Evolutionary conservation across 805 yeast species (phyloP), one percentile per base, ranked within the genome.

Genomic region (Candida sanyiensis): DNA sequence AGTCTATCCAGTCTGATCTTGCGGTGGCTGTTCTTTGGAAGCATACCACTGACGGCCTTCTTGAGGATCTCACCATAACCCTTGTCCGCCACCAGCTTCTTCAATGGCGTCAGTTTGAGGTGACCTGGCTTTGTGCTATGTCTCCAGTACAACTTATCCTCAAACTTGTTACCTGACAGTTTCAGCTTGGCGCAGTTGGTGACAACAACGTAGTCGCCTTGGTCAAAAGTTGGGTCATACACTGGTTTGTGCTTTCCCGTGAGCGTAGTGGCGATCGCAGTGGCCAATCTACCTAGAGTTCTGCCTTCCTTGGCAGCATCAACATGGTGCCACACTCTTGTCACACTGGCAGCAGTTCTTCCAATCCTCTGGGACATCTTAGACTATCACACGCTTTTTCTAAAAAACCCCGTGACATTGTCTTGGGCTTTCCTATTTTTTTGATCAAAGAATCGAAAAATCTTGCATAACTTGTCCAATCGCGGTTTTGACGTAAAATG

Each of bases 181-280:
- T 79, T 80, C 53, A 93, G 61, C 48, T 77, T 77, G 42, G 85
- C 73, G 56, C 96, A 88, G 66, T 93, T 94, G 11, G 97, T 84
- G 2, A 90, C 96, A 10, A 93, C 97, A 10, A 93, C 97, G 56
- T 89, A 93, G 62, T 93, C 99, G 11, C 99, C 99, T 47, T 80
- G 77, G 64, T 93, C 99, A 58, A 83, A 56, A 7, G 82, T 72
- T 21, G 75, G 77, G 53, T 88, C 86, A 48, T 65, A 82, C 0
- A 87, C 74, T 4, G 99, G 99, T 68, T 93, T 93, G 66, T 93
- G 97, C 61, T 93, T 93, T n/a, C 99, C 99, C 64, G 85, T 87
- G 29, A 93, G 70, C 0, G 93, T 80, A 22, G 78, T 69, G 19
- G 98, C 97, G 40, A 93, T 88, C 41, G 80, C 72, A 1, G 95